Base-by-base conservation (phyloP, 345 rosid species). In the Turnera subulata region DNA sequence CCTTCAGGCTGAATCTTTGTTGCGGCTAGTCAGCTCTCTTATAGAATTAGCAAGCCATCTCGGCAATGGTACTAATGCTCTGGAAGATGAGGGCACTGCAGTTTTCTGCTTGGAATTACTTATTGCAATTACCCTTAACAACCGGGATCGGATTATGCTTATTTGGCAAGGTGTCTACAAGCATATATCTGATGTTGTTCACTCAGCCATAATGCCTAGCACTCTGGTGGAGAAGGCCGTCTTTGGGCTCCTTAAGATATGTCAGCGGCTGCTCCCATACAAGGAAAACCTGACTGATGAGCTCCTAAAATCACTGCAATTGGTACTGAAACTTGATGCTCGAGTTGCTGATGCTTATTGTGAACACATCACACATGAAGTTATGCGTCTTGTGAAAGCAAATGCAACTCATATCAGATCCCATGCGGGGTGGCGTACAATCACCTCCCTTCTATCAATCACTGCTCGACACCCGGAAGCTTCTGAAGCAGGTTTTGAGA, bases 391-490 rank as follows among this genome's bases (percentile, higher is more conserved):
- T 53, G 83, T 86, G 32, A 84, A 82, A 80, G 82, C 84, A 25
- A 86, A 86, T 70, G 84, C 88, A 37, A 71, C 78, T 44, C 90
- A 84, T 47, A 75, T 86, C 56, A 76, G 88, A 75, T 81, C 95
- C 13, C 75, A 70, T 55, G 18, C 37, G 35, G 95, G 95, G 47
- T 86, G 90, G 95, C 78, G 84, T 16, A 82, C 75, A 11, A 82
- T 84, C 61, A 72, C 81, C 54, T 86, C 90, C 70, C 74, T 86
- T 44, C 53, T 86, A 23, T 84, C 81, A 39, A 82, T 80, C 67
- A 76, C 90, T 19, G 90, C 95, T 54, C 78, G 82, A 24, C 95
- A 86, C 72, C 95, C 90, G 53, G 88, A 86, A 75, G 90, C 95
- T 21, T 82, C 90, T 24, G 83, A 80, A 55, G 65, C 80, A 10